Evolutionary conservation across 208 protist genomes (phyloP), one percentile per base, ranked within the genome.

Genomic region (Leishmania martiniquensis): DNA sequence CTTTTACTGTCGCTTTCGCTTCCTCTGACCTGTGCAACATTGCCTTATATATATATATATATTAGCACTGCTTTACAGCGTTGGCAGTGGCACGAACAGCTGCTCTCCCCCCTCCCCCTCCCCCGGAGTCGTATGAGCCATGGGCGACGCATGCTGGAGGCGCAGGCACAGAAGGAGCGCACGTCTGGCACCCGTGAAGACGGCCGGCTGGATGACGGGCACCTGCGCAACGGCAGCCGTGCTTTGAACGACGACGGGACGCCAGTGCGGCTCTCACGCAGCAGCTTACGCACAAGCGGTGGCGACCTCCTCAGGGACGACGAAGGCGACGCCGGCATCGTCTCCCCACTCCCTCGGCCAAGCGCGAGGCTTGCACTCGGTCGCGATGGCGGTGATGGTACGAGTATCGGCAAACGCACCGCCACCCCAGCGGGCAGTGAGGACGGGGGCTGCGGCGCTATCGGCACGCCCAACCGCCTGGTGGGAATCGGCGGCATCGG

Each of bases 111-210:
- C 39, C n/a, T 39, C 39, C 25, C 22, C n/a, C 22, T n/a, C n/a
- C 68, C 59, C 44, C 44, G 47, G 15, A 34, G 25, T 51, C n/a
- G n/a, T 68, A 90, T 90, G 87, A 88, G 81, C 54, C 81, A 84
- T 80, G 74, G 84, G 6, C 78, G 68, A n/a, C 80, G 84, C 15
- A 90, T 90, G 87, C 84, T 90, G n/a, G 84, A 88, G 77, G 87
- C 87, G 39, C 83, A 90, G 73, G 78, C 49, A 72, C 79, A 82
- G 84, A 81, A 80, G 54, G 84, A 78, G 62, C 75, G 75, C 13
- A 66, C 72, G 60, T 82, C 77, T 65, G 67, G 62, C 54, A 81
- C 62, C 6, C 32, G 45, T 22, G 72, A 79, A 29, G 63, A 70
- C 25, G 75, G 76, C 29, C 74, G 75, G 51, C 52, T 81, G 22